Evolutionary conservation across 2,329 filamentous ascomycete genomes (phyloP).

Genomic region (Camillea tinctor): DNA sequence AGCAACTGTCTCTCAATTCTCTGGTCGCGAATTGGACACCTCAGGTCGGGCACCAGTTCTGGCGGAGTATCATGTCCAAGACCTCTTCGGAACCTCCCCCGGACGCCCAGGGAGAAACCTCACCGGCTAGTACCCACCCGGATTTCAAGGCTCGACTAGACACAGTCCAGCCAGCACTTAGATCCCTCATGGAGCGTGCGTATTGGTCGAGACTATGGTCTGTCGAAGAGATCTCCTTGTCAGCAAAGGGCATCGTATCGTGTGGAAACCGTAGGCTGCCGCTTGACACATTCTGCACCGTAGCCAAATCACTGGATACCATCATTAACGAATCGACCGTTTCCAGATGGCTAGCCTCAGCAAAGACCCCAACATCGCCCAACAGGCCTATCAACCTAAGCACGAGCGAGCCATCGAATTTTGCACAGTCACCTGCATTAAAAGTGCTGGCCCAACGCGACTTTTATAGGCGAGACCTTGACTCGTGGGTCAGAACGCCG

Average conservation of each 20-base stretch:
- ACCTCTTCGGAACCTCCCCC: conserved; percentile 10
- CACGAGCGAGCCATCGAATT: conserved; percentile 20
- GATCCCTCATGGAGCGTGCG: conserved; percentile 18
- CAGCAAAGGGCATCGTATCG: conserved; percentile 13
- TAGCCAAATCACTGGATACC: conserved; percentile 20
- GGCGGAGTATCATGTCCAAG: background rate
- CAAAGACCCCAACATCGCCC: conserved; percentile 4
- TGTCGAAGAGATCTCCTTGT: conserved; percentile 19
- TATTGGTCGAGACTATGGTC: conserved; percentile 25
- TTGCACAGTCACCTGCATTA: conserved; percentile 15
- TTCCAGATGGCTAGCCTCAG: conserved; percentile 22
- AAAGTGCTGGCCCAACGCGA: conserved; percentile 15
- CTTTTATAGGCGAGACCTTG: conserved; percentile 5
- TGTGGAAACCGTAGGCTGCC: conserved; percentile 18
- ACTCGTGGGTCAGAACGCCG: conserved; percentile 6
- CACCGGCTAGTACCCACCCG: background rate
- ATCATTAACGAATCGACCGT: conserved; percentile 24
- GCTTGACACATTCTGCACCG: conserved; percentile 18
- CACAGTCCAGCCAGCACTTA: conserved; percentile 17
- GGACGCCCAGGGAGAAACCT: background rate
- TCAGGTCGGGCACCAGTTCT: conserved; percentile 7
- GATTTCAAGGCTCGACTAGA: conserved; percentile 16
- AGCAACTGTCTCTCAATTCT: conserved; percentile 16
- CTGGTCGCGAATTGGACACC: conserved; percentile 19
- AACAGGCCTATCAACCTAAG: conserved; percentile 3